Evolutionary conservation across 257 asterid species (phyloP), one percentile per base, ranked within the genome.

Genomic region (Nicotiana benthamiana): DNA sequence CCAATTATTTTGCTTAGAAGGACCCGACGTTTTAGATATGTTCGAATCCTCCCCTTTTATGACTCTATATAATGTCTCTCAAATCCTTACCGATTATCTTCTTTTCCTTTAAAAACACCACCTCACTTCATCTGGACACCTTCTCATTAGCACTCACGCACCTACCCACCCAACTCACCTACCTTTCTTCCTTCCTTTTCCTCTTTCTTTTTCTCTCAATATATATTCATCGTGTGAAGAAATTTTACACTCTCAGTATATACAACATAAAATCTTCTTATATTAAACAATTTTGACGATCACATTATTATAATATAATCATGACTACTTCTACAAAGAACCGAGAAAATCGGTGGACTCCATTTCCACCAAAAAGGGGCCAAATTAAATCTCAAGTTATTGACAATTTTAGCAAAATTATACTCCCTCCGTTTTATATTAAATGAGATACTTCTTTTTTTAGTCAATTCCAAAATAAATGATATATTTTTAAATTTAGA

Each of bases 361-460:
- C 40, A 56, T 16, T 61, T 61, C 75, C 81, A 32, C 61, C 81
- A 34, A 78, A 60, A 63, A 78, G 81, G 22, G 75, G 48, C 5
- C 43, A 78, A 43, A 60, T 61, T 34, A 77, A 56, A 56, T 20
- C 54, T 76, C 32, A 56, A 40, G 1, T 68, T 36, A 10, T 67
- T 67, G 54, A 18, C 30, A 34, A 36, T 68, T 68, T 68, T 18
- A n/a, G 18, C 17, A 67, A 67, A n/a, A 40, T 2, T 20, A 68
- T 40, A n/a, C n/a, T n/a, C n/a, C n/a, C n/a, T n/a, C n/a, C n/a
- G n/a, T n/a, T n/a, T n/a, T n/a, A n/a, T n/a, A n/a, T n/a, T n/a
- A n/a, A n/a, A n/a, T n/a, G n/a, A n/a, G n/a, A n/a, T n/a, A n/a
- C n/a, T n/a, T n/a, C n/a, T n/a, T n/a, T n/a, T n/a, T n/a, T n/a